Evolutionary conservation across 2,329 filamentous ascomycete genomes (phyloP).

Genomic region (Epichloe typhina): DNA sequence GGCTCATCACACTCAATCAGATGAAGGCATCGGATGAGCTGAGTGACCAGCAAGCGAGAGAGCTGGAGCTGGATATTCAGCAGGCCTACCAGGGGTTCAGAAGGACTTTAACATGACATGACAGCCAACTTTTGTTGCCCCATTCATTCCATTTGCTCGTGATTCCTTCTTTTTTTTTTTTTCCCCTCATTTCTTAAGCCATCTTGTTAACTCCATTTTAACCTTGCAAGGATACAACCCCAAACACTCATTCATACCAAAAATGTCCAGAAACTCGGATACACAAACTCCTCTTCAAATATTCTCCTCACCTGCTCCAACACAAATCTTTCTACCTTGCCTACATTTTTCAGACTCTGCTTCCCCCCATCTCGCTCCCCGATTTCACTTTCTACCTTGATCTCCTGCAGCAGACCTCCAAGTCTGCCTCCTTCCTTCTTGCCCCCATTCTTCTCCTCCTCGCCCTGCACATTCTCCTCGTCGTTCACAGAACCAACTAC

Average conservation of each 20-base stretch:
- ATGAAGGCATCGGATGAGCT: conserved; percentile 94
- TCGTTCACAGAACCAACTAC: conserved; percentile 42
- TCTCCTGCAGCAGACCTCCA: conserved; percentile 77
- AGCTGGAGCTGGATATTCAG: conserved; percentile 87
- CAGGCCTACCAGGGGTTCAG: conserved; percentile 93
- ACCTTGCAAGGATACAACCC: not conserved
- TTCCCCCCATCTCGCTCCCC: conserved; percentile 87
- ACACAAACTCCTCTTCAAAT: conserved; percentile 97
- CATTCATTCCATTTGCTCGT: not conserved
- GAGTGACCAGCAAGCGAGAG: conserved; percentile 71
- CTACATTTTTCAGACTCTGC: conserved; percentile 94
- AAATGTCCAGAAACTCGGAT: conserved; percentile 97
- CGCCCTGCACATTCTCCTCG: conserved; percentile 13
- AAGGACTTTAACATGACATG: conserved; percentile 48
- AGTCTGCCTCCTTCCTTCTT: conserved; percentile 27
- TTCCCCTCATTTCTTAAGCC: not conserved
- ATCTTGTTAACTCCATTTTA: no score
- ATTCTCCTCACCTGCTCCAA: conserved; percentile 92
- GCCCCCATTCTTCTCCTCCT: conserved; percentile 8
- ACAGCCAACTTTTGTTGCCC: not conserved
- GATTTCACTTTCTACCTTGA: conserved; percentile 94
- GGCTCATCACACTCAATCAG: conserved; percentile 93
- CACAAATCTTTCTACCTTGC: conserved; percentile 96
- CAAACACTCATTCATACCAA: conserved; percentile 46
- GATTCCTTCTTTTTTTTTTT: not conserved